A percentile compares a stretch with the other conserved stretches of the same genome.
Evolutionary conservation across 495 filamentous ascomycete genomes (phyloP).

Genomic region (Annulohypoxylon maeteangense): DNA sequence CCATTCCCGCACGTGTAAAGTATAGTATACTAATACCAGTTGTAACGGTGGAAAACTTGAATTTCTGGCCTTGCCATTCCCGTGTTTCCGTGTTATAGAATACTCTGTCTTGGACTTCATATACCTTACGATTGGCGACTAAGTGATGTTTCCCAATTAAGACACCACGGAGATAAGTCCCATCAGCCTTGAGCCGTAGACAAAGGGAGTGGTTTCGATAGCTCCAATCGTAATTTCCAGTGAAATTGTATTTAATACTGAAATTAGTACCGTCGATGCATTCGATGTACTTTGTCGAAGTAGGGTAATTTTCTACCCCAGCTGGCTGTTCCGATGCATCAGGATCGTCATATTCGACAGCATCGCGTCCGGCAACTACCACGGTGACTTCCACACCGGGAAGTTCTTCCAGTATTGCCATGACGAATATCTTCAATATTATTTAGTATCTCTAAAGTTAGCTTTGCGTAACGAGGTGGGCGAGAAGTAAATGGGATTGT

Average conservation of each 20-base stretch:
- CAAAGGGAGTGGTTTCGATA: background rate
- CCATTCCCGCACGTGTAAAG: background rate
- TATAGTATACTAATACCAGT: constrained; percentile 25
- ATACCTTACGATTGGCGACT: background rate
- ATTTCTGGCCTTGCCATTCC: constrained; percentile 24
- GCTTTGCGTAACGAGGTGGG: background rate
- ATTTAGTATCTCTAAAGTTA: background rate
- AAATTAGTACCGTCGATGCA: constrained; percentile 46
- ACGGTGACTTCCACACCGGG: constrained; percentile 48
- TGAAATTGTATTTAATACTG: constrained; percentile 14
- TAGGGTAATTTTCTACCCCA: background rate
- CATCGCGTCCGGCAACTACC: constrained; percentile 32
- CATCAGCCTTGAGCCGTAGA: background rate
- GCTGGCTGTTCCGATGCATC: constrained; percentile 1
- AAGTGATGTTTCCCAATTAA: background rate
- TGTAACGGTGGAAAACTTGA: constrained; percentile 35
- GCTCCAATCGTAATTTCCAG: constrained; percentile 22
- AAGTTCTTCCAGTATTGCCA: constrained; percentile 50
- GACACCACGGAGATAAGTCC: background rate
- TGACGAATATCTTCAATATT: constrained; percentile 14
- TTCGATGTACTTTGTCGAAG: constrained; percentile 49
- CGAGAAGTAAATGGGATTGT: background rate
- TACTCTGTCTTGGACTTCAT: background rate
- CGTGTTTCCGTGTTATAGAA: background rate
- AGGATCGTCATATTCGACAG: constrained; percentile 49